phyloP scores from a whole-genome alignment of 2,329 filamentous ascomycete species.

The Xylaria sp. region DNA sequence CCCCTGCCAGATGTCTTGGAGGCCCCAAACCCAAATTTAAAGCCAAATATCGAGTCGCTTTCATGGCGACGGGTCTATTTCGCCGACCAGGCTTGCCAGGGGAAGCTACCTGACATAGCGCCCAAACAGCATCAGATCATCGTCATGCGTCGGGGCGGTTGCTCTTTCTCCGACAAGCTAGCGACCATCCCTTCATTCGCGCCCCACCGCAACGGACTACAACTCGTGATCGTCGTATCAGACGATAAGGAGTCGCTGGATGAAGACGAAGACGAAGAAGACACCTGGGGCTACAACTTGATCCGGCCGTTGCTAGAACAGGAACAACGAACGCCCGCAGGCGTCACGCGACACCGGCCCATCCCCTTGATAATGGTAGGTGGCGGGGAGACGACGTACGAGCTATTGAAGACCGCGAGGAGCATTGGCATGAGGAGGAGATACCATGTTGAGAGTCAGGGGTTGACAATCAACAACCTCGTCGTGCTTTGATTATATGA shows the following conservation, averaged over 20 bases:
- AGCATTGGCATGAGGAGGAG: constrained; percentile 77
- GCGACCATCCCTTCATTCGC: constrained; percentile 81
- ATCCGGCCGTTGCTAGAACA: constrained; percentile 75
- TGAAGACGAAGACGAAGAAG: constrained; percentile 38
- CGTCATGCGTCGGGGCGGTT: constrained; percentile 80
- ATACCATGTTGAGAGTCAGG: constrained; percentile 82
- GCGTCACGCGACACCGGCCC: constrained; percentile 70
- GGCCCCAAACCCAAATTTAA: constrained; percentile 51
- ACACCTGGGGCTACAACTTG: constrained; percentile 40
- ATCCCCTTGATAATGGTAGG: constrained; percentile 85
- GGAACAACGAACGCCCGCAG: constrained; percentile 71
- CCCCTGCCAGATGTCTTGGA: constrained; percentile 71
- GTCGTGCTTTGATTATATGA: constrained; percentile 60
- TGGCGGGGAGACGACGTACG: constrained; percentile 70
- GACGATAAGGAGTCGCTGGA: constrained; percentile 55
- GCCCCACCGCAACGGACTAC: constrained; percentile 65
- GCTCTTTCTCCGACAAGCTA: constrained; percentile 83
- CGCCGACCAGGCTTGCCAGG: constrained; percentile 69
- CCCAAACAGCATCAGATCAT: constrained; percentile 73
- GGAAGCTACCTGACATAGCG: constrained; percentile 57
- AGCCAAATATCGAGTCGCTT: constrained; percentile 52
- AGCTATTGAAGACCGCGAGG: constrained; percentile 64
- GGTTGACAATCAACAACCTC: constrained; percentile 78
- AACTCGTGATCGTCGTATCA: constrained; percentile 81
- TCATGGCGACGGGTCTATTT: constrained; percentile 75